A percentile compares a stretch with the other conserved stretches of the same genome.
Evolutionary conservation across 352 stramenopile species (phyloP).

Genomic region (Phytophthora ramorum): DNA sequence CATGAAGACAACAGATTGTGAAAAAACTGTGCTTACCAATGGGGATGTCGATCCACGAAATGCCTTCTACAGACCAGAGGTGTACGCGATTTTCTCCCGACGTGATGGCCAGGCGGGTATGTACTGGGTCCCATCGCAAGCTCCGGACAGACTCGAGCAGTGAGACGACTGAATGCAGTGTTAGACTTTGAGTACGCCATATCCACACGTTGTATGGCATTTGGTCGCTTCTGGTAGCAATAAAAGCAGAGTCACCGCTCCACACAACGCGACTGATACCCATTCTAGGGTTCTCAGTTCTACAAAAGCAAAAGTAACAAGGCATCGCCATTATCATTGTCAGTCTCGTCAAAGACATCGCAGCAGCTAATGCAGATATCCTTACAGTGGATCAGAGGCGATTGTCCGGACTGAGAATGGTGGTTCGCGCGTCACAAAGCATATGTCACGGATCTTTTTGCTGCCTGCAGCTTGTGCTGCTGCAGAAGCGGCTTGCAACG

Average conservation of each 20-base stretch:
- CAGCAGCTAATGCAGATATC: slow-evolving; percentile 3
- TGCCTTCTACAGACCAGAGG: slow-evolving; percentile 65
- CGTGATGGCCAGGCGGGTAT: slow-evolving; percentile 62
- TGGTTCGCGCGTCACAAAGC: slow-evolving; percentile 70
- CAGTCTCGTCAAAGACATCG: neutral
- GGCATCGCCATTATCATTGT: neutral
- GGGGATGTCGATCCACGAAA: slow-evolving; percentile 81
- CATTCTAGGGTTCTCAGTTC: slow-evolving; percentile 76
- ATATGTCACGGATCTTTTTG: slow-evolving; percentile 60
- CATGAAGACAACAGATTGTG: neutral
- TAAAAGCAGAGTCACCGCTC: slow-evolving; percentile 72
- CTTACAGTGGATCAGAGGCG: slow-evolving; percentile 71
- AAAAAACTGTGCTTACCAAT: slow-evolving; percentile 40
- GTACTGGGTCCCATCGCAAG: slow-evolving; percentile 67
- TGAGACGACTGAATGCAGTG: slow-evolving; percentile 68
- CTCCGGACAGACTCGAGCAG: slow-evolving; percentile 67
- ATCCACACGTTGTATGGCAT: slow-evolving; percentile 90
- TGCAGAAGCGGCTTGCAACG: slow-evolving; percentile 62
- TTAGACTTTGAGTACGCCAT: slow-evolving; percentile 80
- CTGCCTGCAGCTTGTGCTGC: slow-evolving; percentile 62
- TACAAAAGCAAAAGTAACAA: slow-evolving; percentile 23
- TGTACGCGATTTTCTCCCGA: slow-evolving; percentile 72
- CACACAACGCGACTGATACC: slow-evolving; percentile 71
- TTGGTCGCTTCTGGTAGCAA: slow-evolving; percentile 81
- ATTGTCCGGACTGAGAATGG: slow-evolving; percentile 80